A percentile compares a stretch with the other conserved stretches of the same genome.
These are phyloP conservation scores for Fraxinus sp. DNA, from an alignment of 305 asterid species.

Conservation along the genomic window DNA sequence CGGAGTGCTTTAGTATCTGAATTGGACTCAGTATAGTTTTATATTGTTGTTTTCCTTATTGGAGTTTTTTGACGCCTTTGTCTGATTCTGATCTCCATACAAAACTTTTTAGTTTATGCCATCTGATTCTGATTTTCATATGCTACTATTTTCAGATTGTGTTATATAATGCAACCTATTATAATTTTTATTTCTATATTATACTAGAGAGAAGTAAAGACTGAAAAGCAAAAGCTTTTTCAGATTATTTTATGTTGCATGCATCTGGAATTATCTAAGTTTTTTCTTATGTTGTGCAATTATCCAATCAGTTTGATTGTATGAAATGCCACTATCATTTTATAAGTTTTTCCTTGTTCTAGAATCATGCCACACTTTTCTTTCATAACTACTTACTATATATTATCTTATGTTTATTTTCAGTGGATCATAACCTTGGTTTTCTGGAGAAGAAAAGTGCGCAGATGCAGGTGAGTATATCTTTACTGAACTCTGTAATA, in stretches of 20 bases:
- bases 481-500: not conserved
- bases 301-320: constrained; percentile 11
- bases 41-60: not conserved
- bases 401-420: constrained; percentile 29
- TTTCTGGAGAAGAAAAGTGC: constrained; percentile 72
- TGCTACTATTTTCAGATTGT: not conserved
- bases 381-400: constrained; percentile 29
- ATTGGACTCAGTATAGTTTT: not conserved
- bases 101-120: not conserved
- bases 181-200: not conserved
- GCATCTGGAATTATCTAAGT: not conserved
- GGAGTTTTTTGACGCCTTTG: not conserved
- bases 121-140: not conserved
- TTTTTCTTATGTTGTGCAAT: not conserved
- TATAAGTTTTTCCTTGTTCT: not conserved
- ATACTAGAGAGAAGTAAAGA: not conserved
- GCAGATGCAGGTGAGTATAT: constrained; percentile 65
- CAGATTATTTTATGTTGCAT: not conserved
- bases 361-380: not conserved
- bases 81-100: not conserved
- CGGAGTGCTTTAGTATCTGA: not conserved
- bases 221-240: not conserved
- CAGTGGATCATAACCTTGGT: constrained; percentile 68
- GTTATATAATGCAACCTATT: not conserved
- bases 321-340: not conserved